A percentile compares a stretch with the other conserved stretches of the same genome.
These are phyloP conservation scores for Earliella scabrosa DNA, from an alignment of 1,284 basidiomycete genomes.

Conservation along the genomic window DNA sequence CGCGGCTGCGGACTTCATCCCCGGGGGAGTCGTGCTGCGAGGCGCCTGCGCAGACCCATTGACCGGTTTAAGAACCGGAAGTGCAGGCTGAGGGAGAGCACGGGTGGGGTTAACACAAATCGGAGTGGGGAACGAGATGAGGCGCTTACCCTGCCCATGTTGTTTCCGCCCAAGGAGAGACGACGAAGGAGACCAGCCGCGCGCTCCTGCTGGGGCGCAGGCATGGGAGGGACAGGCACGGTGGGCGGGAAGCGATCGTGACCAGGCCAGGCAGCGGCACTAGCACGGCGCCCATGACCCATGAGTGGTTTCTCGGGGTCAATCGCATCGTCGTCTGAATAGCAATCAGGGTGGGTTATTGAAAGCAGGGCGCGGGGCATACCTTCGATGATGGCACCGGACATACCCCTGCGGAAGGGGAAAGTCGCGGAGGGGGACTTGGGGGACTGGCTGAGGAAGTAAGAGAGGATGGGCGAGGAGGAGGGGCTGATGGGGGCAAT, in stretches of 20 bases:
- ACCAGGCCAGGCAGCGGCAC: conserved; percentile 41
- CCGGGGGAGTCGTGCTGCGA: conserved; percentile 23
- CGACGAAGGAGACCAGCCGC: conserved; percentile 71
- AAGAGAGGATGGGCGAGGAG: conserved; percentile 70
- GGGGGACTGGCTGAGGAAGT: conserved; percentile 68
- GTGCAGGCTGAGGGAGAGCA: conserved; percentile 22
- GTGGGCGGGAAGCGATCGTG: conserved; percentile 49
- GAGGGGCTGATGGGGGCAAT: conserved; percentile 56
- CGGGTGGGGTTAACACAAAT: background rate
- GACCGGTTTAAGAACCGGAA: conserved; percentile 21
- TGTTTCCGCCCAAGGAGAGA: conserved; percentile 68
- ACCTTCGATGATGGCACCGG: conserved; percentile 61
- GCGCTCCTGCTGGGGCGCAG: conserved; percentile 59
- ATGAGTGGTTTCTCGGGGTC: conserved; percentile 38
- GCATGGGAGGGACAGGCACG: conserved; percentile 37
- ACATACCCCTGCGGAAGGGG: conserved; percentile 52
- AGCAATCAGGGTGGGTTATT: background rate
- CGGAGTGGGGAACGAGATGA: background rate
- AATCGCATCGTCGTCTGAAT: conserved; percentile 40
- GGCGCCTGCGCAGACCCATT: conserved; percentile 12
- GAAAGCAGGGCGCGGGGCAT: conserved; percentile 4
- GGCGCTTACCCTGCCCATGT: conserved; percentile 54
- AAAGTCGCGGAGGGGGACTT: conserved; percentile 51
- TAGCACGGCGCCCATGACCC: conserved; percentile 39
- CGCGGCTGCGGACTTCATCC: conserved; percentile 14